These are phyloP conservation scores for Turnera subulata DNA, from an alignment of 345 rosid genomes.

Conservation along the genomic window DNA sequence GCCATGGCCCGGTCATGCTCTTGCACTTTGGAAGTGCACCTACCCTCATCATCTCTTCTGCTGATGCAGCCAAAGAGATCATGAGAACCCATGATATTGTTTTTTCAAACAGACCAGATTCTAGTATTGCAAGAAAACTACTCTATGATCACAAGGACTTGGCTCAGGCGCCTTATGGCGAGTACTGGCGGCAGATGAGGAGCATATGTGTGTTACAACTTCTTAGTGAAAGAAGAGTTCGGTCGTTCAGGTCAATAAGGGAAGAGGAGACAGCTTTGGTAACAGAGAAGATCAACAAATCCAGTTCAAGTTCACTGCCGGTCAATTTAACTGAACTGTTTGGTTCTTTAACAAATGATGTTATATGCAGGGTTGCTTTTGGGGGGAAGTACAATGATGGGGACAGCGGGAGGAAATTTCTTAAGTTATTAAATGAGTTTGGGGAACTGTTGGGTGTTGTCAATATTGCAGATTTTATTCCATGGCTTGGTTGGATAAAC, in stretches of 20 bases:
- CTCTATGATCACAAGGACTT: conserved; percentile 36
- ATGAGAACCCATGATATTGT: conserved; percentile 50
- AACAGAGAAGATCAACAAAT: conserved; percentile 23
- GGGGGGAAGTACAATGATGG: conserved; percentile 48
- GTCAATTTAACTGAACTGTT: conserved; percentile 39
- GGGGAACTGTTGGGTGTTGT: conserved; percentile 31
- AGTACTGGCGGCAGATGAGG: conserved; percentile 69
- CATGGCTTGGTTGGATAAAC: conserved; percentile 49
- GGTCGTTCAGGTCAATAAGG: conserved; percentile 29
- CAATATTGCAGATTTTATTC: conserved; percentile 44
- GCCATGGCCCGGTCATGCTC: conserved; percentile 55
- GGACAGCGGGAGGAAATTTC: conserved; percentile 26
- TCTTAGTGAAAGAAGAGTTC: conserved; percentile 47
- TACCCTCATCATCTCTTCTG: conserved; percentile 46
- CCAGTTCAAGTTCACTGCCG: conserved; percentile 9
- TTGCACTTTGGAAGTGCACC: conserved; percentile 49
- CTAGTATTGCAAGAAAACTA: conserved; percentile 18
- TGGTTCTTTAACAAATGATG: conserved; percentile 27
- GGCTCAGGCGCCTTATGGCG: conserved; percentile 47
- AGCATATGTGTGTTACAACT: conserved; percentile 44
- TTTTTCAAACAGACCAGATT: conserved; percentile 44
- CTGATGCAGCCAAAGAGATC: conserved; percentile 40
- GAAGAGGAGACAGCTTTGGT: conserved; percentile 39
- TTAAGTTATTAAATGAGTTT: conserved; percentile 22
- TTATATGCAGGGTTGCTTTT: conserved; percentile 41